Conservation (phyloP, 179 eudicot species). For the Silene coronaria region DNA sequence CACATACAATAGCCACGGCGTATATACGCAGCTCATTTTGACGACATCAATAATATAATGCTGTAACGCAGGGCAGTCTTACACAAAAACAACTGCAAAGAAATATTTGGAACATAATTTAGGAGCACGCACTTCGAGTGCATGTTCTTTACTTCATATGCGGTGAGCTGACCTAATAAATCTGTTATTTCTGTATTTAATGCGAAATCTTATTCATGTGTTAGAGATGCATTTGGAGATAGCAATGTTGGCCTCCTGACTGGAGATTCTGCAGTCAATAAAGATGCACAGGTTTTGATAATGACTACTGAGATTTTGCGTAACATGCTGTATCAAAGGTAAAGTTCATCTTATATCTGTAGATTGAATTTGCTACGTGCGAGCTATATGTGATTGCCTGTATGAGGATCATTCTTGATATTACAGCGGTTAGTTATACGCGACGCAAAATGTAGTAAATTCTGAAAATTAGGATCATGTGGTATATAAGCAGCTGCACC, state of each 20-base stretch:
- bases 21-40: background rate
- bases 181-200: background rate
- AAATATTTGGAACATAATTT: background rate
- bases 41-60: background rate
- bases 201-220: constrained; percentile 5
- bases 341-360: background rate
- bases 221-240: constrained; percentile 85
- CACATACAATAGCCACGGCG: background rate
- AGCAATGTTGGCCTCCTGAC: constrained; percentile 92
- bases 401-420: background rate
- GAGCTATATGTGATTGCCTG: background rate
- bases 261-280: constrained; percentile 92
- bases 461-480: background rate
- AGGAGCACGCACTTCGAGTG: background rate
- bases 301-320: constrained; percentile 98
- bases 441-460: background rate
- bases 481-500: background rate
- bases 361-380: background rate
- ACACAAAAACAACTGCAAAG: background rate
- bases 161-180: background rate
- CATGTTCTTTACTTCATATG: background rate
- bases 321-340: constrained; percentile 95
- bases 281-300: constrained; percentile 87
- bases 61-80: background rate
- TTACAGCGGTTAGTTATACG: background rate